Conservation (phyloP, 169 alveolate species). For the Plasmodium blacklocki region DNA sequence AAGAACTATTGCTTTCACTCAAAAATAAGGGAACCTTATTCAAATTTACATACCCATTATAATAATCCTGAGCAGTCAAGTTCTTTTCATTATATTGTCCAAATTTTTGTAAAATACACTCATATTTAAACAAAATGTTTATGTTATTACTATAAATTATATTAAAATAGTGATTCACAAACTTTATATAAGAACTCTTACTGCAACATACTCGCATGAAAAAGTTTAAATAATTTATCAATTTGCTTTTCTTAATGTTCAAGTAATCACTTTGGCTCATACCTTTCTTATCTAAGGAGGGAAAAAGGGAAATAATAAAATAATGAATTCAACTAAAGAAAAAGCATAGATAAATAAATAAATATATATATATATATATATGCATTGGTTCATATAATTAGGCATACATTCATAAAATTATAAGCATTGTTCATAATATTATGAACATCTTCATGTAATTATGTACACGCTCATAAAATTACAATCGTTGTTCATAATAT, state of each 20-base stretch:
- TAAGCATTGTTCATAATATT: background rate
- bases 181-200: slow-evolving; percentile 62
- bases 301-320: slow-evolving; percentile 2
- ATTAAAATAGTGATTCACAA: slow-evolving; percentile 61
- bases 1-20: slow-evolving; percentile 1
- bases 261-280: slow-evolving; percentile 36
- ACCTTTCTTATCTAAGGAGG: slow-evolving; percentile 12
- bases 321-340: background rate
- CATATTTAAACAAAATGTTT: slow-evolving; percentile 46
- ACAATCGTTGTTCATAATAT: no score
- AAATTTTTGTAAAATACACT: slow-evolving; percentile 65
- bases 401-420: no score
- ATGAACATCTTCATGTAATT: no score
- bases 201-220: slow-evolving; percentile 74
- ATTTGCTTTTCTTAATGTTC: slow-evolving; percentile 66
- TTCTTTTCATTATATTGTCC: slow-evolving; percentile 45
- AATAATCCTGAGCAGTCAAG: slow-evolving; percentile 60
- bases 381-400: background rate
- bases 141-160: slow-evolving; percentile 65
- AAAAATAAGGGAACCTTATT: slow-evolving; percentile 45
- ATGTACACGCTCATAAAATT: no score
- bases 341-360: background rate
- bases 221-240: slow-evolving; percentile 49
- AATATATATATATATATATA: background rate
- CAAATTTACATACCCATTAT: slow-evolving; percentile 51